Conservation (phyloP, 2,329 filamentous ascomycete genomes). For the Cladosporium sp. region DNA sequence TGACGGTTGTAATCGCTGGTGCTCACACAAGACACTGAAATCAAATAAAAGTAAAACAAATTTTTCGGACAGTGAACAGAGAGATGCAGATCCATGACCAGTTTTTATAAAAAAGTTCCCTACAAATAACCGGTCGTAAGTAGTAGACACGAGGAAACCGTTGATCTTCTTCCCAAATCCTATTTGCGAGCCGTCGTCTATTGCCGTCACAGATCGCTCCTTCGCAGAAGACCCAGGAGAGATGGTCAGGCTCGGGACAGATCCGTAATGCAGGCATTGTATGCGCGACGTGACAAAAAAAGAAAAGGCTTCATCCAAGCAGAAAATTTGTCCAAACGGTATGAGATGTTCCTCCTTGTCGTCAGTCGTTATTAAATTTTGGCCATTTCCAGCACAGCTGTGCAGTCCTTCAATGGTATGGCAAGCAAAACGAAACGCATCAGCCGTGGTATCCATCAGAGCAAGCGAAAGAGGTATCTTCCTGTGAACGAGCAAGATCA, state of each 20-base stretch:
- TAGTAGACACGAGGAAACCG: not conserved
- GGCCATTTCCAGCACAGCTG: not conserved
- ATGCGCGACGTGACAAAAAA: not conserved
- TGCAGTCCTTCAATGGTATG: not conserved
- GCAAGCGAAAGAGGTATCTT: not conserved
- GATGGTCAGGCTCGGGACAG: not conserved
- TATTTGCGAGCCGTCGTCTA: not conserved
- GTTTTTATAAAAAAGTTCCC: not conserved
- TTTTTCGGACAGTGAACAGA: too few species aligned
- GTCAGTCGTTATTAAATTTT: not conserved
- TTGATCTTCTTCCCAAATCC: not conserved
- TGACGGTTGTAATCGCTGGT: too few species aligned
- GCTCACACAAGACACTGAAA: too few species aligned
- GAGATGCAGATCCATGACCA: too few species aligned
- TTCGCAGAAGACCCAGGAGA: not conserved
- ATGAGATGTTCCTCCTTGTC: not conserved
- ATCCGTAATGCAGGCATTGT: not conserved
- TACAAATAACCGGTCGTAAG: slow-evolving; percentile 1
- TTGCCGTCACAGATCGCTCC: not conserved
- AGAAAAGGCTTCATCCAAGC: not conserved
- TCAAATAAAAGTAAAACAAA: too few species aligned
- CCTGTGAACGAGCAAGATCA: not conserved
- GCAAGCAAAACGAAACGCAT: not conserved
- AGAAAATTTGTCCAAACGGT: not conserved
- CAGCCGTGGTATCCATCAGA: not conserved